These are phyloP conservation scores for Schrenkiella parvula DNA, from an alignment of 345 rosid genomes.

Conservation along the genomic window DNA sequence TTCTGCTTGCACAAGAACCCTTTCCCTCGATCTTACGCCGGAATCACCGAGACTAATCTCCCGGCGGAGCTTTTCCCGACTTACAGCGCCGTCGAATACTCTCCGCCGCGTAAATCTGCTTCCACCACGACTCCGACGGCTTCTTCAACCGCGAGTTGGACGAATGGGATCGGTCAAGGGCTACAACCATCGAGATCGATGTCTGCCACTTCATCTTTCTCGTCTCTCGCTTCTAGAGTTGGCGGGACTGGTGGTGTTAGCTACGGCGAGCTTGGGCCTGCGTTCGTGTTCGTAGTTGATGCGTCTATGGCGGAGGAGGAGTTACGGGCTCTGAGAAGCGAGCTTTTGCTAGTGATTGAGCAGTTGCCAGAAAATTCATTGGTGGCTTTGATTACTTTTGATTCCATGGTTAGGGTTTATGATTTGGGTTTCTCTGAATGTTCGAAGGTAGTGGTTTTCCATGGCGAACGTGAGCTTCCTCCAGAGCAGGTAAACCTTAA, in stretches of 20 bases:
- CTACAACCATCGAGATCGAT: constrained; percentile 31
- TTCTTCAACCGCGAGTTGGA: constrained; percentile 2
- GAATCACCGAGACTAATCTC: constrained; percentile 72
- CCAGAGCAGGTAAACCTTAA: constrained; percentile 57
- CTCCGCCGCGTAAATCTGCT: constrained; percentile 26
- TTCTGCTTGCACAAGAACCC: constrained; percentile 61
- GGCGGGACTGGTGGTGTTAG: constrained; percentile 28
- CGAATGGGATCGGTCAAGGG: constrained; percentile 25
- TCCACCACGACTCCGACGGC: neutral
- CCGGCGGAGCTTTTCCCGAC: constrained; percentile 99
- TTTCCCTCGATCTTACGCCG: constrained; percentile 75
- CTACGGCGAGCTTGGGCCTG: constrained; percentile 52
- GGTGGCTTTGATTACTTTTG: constrained; percentile 70
- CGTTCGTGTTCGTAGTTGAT: constrained; percentile 87
- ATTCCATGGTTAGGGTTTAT: constrained; percentile 82
- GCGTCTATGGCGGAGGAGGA: constrained; percentile 66
- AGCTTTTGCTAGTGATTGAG: constrained; percentile 67
- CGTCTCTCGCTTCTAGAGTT: constrained; percentile 41
- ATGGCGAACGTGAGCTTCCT: constrained; percentile 72
- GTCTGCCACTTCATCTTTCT: constrained; percentile 46
- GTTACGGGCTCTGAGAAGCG: constrained; percentile 63
- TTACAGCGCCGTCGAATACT: constrained; percentile 77
- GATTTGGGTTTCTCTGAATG: constrained; percentile 79
- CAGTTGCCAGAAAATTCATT: constrained; percentile 74
- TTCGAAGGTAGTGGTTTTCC: constrained; percentile 63